These are phyloP conservation scores for Aurinia saxatilis DNA, from an alignment of 345 rosid genomes.

Conservation along the genomic window DNA sequence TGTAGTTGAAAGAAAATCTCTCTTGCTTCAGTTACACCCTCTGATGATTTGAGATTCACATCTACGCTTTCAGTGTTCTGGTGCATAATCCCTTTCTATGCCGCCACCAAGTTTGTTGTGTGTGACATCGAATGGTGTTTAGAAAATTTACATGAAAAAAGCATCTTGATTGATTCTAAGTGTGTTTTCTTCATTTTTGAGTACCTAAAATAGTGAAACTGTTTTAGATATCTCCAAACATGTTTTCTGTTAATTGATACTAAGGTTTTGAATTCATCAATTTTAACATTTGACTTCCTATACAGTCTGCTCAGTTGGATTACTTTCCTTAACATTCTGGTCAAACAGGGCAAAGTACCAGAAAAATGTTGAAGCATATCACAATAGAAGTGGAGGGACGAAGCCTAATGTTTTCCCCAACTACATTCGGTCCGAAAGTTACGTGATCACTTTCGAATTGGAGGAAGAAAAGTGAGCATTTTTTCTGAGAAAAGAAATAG, in stretches of 20 bases:
- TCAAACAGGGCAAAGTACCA: constrained; percentile 90
- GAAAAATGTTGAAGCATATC: constrained; percentile 96
- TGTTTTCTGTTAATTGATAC: not conserved
- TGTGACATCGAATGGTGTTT: not conserved
- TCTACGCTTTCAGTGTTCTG: too few species aligned
- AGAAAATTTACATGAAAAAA: not conserved
- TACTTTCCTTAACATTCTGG: constrained; percentile 2
- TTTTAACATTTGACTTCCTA: not conserved
- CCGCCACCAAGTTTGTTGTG: not conserved
- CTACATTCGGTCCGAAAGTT: constrained; percentile 88
- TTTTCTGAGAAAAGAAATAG: not conserved
- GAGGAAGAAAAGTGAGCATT: constrained; percentile 87
- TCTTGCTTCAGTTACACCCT: not conserved
- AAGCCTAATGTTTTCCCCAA: constrained; percentile 86
- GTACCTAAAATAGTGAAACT: not conserved
- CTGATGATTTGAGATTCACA: not conserved
- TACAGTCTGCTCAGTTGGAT: not conserved
- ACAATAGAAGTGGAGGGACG: constrained; percentile 68
- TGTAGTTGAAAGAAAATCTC: not conserved
- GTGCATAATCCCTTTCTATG: too few species aligned
- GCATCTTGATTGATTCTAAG: not conserved
- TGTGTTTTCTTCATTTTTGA: not conserved
- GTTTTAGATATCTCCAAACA: not conserved
- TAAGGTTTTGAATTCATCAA: not conserved
- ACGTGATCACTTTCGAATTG: constrained; percentile 85